A percentile compares a stretch with the other conserved stretches of the same genome.
phyloP scores from a whole-genome alignment of 2,329 filamentous ascomycete genomes.

The Fusarium sacchari region DNA sequence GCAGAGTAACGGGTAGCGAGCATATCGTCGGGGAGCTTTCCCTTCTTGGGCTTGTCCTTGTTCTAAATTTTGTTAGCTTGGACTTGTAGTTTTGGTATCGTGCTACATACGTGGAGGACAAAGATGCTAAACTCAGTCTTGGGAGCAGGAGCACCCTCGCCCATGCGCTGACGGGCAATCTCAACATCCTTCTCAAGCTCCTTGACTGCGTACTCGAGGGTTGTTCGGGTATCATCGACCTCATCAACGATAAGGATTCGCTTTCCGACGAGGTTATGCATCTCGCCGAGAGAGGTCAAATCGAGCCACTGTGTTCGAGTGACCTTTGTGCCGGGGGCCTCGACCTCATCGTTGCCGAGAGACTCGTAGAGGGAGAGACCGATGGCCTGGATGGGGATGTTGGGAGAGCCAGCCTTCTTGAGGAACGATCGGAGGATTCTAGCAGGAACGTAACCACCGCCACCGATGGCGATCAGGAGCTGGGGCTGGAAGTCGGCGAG shows the following conservation, averaged over 20 bases:
- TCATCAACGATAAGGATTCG: slow-evolving; percentile 55
- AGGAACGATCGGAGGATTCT: slow-evolving; percentile 98
- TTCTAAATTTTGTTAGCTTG: slow-evolving; percentile 65
- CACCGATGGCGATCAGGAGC: slow-evolving; percentile 98
- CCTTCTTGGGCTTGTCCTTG: slow-evolving; percentile 98
- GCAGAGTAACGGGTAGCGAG: slow-evolving; percentile 82
- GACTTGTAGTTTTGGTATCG: rapidly evolving
- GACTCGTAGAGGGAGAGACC: slow-evolving; percentile 96
- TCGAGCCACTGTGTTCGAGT: slow-evolving; percentile 99
- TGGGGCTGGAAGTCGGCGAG: slow-evolving; percentile 89
- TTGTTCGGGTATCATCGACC: slow-evolving; percentile 95
- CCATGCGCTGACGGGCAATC: slow-evolving; percentile 77
- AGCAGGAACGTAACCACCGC: slow-evolving; percentile 95
- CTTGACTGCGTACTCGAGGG: slow-evolving; percentile 90
- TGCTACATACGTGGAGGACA: slow-evolving; percentile 81
- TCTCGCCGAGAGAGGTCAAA: slow-evolving; percentile 77
- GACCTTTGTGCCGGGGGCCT: slow-evolving; percentile 87
- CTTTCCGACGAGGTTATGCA: slow-evolving; percentile 62
- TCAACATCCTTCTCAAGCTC: slow-evolving; percentile 96
- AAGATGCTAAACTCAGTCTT: slow-evolving; percentile 94
- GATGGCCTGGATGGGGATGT: slow-evolving; percentile 99
- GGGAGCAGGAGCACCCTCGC: slow-evolving; percentile 60
- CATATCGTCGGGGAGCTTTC: slow-evolving; percentile 81
- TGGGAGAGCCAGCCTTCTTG: slow-evolving; percentile 84
- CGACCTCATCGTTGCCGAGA: slow-evolving; percentile 69